Evolutionary conservation across 1,284 basidiomycete genomes (phyloP).

Genomic region (Ganoderma lucidum): DNA sequence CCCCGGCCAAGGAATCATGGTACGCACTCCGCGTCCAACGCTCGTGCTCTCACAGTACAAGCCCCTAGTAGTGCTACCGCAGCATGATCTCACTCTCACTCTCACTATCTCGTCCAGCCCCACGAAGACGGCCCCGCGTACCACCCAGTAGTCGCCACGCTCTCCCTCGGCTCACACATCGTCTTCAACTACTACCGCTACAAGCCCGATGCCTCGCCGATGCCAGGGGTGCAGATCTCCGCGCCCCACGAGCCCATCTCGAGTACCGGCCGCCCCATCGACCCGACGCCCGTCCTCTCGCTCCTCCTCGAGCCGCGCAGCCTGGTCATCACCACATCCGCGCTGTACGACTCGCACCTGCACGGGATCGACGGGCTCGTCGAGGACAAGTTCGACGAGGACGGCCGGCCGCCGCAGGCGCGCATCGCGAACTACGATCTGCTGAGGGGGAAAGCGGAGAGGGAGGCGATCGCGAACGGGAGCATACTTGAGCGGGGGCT

Average conservation of each 20-base stretch:
- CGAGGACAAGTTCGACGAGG: constrained; percentile 54
- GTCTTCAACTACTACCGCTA: too few species aligned
- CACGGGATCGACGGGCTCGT: constrained; percentile 75
- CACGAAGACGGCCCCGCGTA: constrained; percentile 92
- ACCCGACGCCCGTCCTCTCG: constrained; percentile 70
- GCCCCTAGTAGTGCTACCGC: too few species aligned
- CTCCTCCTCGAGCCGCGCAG: constrained; percentile 87
- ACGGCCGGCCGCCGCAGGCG: constrained; percentile 24
- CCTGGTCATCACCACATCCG: constrained; percentile 76
- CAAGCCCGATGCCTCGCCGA: too few species aligned
- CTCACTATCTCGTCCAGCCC: constrained; percentile 59
- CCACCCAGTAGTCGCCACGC: too few species aligned
- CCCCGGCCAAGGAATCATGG: constrained; percentile 93
- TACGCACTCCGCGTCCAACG: constrained; percentile 43
- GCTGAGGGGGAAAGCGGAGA: constrained; percentile 51
- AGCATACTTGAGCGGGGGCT: constrained; percentile 62
- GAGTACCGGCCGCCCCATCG: constrained; percentile 58
- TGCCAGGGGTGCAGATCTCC: background rate
- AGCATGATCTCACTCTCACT: too few species aligned
- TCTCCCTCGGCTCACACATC: too few species aligned
- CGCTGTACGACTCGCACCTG: constrained; percentile 74
- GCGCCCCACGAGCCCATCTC: constrained; percentile 20
- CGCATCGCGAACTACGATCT: constrained; percentile 64
- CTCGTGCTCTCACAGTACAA: too few species aligned
- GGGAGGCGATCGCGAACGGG: constrained; percentile 51